Evolutionary conservation across 768 basidiomycete species (phyloP).

Genomic region (Tulasnella sp.): DNA sequence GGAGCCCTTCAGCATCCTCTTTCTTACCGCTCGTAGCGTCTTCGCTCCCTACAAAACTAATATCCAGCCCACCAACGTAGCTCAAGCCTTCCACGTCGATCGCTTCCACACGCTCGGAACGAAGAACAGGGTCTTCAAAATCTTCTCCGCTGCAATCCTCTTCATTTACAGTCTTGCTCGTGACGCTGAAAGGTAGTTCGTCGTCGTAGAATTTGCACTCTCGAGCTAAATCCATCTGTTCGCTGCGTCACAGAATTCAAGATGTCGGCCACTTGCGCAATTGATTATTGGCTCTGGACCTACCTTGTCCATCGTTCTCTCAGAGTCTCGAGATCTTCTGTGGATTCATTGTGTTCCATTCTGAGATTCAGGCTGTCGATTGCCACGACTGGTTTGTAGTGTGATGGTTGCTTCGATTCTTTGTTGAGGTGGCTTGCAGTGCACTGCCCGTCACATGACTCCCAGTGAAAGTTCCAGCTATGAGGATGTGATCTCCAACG

Average conservation of each 20-base stretch:
- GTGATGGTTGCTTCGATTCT: neutral
- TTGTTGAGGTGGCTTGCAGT: neutral
- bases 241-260: neutral
- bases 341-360: neutral
- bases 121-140: constrained; percentile 18
- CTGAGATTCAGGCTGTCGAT: neutral
- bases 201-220: constrained; percentile 25
- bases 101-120: neutral
- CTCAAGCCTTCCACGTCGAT: constrained; percentile 29
- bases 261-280: neutral
- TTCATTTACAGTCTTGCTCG: neutral
- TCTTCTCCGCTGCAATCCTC: neutral
- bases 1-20: constrained; percentile 9
- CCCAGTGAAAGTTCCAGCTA: neutral
- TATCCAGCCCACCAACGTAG: constrained; percentile 35
- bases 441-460: neutral
- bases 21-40: neutral
- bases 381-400: too few species aligned
- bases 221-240: constrained; percentile 13
- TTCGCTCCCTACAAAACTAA: constrained; percentile 32
- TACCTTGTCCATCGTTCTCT: constrained; percentile 26
- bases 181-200: constrained; percentile 25
- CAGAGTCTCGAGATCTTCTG: neutral
- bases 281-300: neutral
- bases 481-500: neutral